Conservation (phyloP, 2,329 filamentous ascomycete species). For the Exophiala lecanii-corni region DNA sequence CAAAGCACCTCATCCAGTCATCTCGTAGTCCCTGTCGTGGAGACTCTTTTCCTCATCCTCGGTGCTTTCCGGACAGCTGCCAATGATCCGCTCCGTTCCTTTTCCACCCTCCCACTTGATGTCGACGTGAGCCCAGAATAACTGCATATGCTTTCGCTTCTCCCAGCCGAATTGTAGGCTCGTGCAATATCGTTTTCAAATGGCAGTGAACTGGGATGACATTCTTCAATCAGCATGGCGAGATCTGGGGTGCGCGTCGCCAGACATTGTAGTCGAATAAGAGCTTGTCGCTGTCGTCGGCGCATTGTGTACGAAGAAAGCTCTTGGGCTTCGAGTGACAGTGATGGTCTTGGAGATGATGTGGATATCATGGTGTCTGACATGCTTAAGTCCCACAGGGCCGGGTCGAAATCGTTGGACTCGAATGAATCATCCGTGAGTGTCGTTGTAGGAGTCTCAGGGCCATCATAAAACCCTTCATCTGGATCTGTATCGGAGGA, state of each 20-base stretch:
- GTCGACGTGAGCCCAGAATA: conserved; percentile 3
- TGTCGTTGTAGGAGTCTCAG: conserved; percentile 22
- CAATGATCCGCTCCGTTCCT: conserved; percentile 14
- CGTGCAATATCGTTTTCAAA: conserved; percentile 14
- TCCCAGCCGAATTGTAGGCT: conserved; percentile 10
- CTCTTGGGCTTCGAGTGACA: conserved; percentile 27
- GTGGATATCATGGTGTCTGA: conserved; percentile 23
- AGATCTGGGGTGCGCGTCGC: conserved; percentile 25
- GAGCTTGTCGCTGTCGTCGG: conserved; percentile 24
- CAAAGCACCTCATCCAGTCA: no score
- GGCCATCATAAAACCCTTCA: conserved; percentile 26
- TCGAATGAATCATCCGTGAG: conserved; percentile 19
- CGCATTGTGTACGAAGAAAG: conserved; percentile 24
- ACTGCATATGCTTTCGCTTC: conserved; percentile 16
- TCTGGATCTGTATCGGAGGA: conserved; percentile 19
- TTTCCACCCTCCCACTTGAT: conserved; percentile 17
- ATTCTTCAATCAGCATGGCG: conserved; percentile 29
- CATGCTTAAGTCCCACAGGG: conserved; percentile 25
- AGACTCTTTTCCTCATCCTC: conserved; percentile 22
- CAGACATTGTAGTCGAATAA: conserved; percentile 27
- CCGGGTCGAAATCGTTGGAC: conserved; percentile 22
- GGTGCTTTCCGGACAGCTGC: conserved; percentile 17
- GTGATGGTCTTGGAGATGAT: conserved; percentile 24
- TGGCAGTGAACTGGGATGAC: conserved; percentile 27
- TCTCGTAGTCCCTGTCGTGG: conserved; percentile 1